Evolutionary conservation across 768 basidiomycete species (phyloP).

Genomic region (Trametes villosa): DNA sequence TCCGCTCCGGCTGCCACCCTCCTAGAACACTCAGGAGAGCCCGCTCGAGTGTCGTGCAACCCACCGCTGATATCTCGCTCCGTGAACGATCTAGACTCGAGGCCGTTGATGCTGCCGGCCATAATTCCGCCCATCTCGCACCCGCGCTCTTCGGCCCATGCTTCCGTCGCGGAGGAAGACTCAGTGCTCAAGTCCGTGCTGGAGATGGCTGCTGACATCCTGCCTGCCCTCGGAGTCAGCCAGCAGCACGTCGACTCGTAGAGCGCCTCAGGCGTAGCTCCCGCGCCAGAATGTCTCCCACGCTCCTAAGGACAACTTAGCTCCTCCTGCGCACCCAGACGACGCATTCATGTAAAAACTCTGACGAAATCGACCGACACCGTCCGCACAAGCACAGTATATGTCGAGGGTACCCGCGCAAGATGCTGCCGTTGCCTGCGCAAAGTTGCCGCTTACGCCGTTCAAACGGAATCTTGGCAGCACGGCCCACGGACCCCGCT

Average conservation of each 20-base stretch:
- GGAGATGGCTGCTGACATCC: constrained; percentile 23
- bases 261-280: constrained; percentile 40
- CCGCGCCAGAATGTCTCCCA: constrained; percentile 20
- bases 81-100: constrained; percentile 22
- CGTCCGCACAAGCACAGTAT: too few species aligned
- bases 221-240: constrained; percentile 35
- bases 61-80: constrained; percentile 19
- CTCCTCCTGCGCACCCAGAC: too few species aligned
- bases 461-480: too few species aligned
- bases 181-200: constrained; percentile 35
- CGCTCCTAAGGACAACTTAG: constrained; percentile 34
- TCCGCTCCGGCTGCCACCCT: constrained; percentile 30
- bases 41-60: constrained; percentile 35
- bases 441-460: too few species aligned
- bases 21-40: constrained; percentile 34
- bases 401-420: too few species aligned
- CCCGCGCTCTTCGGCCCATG: constrained; percentile 44
- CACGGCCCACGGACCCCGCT: too few species aligned
- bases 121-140: constrained; percentile 72
- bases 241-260: constrained; percentile 47
- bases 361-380: too few species aligned
- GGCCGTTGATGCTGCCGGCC: constrained; percentile 66
- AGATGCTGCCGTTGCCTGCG: too few species aligned
- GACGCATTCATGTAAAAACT: too few species aligned
- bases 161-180: constrained; percentile 41